These are phyloP conservation scores for Cryptosporidium andersoni DNA, from an alignment of 169 alveolate genomes.

Conservation along the genomic window DNA sequence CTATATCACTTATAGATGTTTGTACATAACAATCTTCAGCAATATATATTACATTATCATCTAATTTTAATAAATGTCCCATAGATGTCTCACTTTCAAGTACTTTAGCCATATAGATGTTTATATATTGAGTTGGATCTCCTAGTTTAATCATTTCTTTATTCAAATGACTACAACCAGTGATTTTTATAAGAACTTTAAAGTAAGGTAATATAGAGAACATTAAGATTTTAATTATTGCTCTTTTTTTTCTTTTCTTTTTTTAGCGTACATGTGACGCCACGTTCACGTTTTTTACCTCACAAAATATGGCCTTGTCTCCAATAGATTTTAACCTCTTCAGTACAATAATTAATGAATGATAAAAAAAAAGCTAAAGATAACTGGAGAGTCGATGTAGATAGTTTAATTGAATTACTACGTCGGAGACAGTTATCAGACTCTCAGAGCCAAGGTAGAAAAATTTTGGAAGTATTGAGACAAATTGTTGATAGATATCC, in stretches of 20 bases:
- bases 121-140: constrained; percentile 2
- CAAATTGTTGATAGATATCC: constrained; percentile 47
- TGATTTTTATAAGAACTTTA: constrained; percentile 25
- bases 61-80: background rate
- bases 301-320: too few species aligned
- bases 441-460: constrained; percentile 51
- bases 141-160: background rate
- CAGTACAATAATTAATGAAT: constrained; percentile 1
- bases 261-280: constrained; percentile 8
- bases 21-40: constrained; percentile 51
- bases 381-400: constrained; percentile 58
- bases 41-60: constrained; percentile 19
- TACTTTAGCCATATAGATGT: constrained; percentile 20
- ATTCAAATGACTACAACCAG: constrained; percentile 36
- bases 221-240: constrained; percentile 1
- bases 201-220: constrained; percentile 5
- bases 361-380: constrained; percentile 41
- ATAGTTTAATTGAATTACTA: constrained; percentile 22
- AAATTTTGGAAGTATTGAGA: constrained; percentile 49
- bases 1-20: constrained; percentile 19
- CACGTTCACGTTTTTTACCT: background rate
- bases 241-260: background rate
- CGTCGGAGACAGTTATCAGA: constrained; percentile 47
- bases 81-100: background rate
- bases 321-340: background rate